Percentiles rank a stretch among this genome's conserved stretches.
Conservation (phyloP, 495 filamentous ascomycete genomes). For the Daldinia loculata region DNA sequence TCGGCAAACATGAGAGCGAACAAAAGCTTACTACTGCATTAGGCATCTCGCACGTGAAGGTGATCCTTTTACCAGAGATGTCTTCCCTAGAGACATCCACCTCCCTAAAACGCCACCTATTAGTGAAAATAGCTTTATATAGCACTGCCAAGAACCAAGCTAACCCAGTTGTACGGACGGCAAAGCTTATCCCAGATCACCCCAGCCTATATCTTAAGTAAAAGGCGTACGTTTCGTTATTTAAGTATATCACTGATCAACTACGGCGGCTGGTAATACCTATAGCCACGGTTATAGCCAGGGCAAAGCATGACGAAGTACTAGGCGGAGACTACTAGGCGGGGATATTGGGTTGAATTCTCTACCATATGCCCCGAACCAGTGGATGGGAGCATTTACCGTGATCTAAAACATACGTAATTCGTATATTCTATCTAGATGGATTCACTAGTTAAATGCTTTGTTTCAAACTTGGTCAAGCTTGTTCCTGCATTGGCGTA, state of each 20-base stretch:
- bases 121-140: constrained; percentile 10
- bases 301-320: not conserved
- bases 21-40: constrained; percentile 36
- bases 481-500: constrained; percentile 36
- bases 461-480: constrained; percentile 38
- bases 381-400: constrained; percentile 25
- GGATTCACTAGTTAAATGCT: constrained; percentile 23
- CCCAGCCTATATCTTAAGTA: not conserved
- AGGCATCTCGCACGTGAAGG: constrained; percentile 16
- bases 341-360: constrained; percentile 11
- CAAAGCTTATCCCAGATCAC: constrained; percentile 15
- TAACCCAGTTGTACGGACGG: constrained; percentile 2
- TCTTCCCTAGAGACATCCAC: constrained; percentile 23
- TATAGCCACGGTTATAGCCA: not conserved
- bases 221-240: not conserved
- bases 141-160: constrained; percentile 5
- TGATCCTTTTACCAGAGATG: constrained; percentile 27
- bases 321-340: not conserved
- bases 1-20: constrained; percentile 23
- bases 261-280: constrained; percentile 27
- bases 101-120: constrained; percentile 11
- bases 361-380: constrained; percentile 2
- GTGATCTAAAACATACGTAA: constrained; percentile 18
- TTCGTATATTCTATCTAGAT: constrained; percentile 28
- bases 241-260: constrained; percentile 14